These are phyloP conservation scores for Francoa sonchifolia DNA, from an alignment of 441 rosid genomes.

Conservation along the genomic window DNA sequence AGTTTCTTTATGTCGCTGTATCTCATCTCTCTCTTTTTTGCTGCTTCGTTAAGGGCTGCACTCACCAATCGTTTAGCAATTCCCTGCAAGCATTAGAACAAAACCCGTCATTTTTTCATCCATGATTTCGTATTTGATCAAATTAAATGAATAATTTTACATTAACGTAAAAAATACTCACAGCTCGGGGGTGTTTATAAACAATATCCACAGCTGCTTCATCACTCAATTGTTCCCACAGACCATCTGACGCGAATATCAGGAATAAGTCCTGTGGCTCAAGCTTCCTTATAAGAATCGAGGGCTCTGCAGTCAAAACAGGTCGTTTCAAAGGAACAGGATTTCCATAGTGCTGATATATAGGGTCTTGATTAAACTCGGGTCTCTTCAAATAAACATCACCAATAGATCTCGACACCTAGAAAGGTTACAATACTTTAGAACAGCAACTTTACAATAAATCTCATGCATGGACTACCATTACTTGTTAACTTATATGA, in stretches of 20 bases:
- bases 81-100: too few species aligned
- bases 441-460: too few species aligned
- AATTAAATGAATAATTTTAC: too few species aligned
- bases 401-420: slow-evolving; percentile 74
- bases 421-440: too few species aligned
- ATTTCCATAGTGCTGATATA: slow-evolving; percentile 38
- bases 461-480: too few species aligned
- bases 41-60: slow-evolving; percentile 9
- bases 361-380: slow-evolving; percentile 43
- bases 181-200: slow-evolving; percentile 45
- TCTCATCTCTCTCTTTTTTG: slow-evolving; percentile 9
- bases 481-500: too few species aligned
- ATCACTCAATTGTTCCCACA: slow-evolving; percentile 70
- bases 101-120: too few species aligned
- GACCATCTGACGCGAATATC: slow-evolving; percentile 75
- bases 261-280: slow-evolving; percentile 46
- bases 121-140: too few species aligned
- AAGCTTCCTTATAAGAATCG: slow-evolving; percentile 38
- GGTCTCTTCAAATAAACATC: slow-evolving; percentile 66
- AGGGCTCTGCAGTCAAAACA: slow-evolving; percentile 59
- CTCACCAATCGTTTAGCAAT: slow-evolving; percentile 10
- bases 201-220: slow-evolving; percentile 62
- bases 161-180: slow-evolving; percentile 23
- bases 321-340: slow-evolving; percentile 54
- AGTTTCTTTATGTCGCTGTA: slow-evolving; percentile 6